A percentile compares a stretch with the other conserved stretches of the same genome.
Evolutionary conservation across 495 filamentous ascomycete genomes (phyloP).

Genomic region (Penicillium samsonianum): DNA sequence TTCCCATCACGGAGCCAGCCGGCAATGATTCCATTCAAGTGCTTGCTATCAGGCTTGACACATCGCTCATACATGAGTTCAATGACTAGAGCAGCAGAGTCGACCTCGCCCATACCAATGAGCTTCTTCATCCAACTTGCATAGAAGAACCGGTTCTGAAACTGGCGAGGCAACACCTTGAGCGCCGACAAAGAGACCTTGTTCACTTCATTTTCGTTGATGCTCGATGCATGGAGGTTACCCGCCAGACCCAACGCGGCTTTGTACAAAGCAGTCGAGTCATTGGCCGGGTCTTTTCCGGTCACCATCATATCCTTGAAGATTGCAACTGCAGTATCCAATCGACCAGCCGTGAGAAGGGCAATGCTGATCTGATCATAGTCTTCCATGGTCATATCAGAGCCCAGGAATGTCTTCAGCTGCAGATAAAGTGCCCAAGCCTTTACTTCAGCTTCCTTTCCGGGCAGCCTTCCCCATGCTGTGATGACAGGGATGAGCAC

Average conservation of each 20-base stretch:
- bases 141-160: constrained; percentile 77
- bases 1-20: constrained; percentile 68
- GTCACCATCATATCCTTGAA: constrained; percentile 87
- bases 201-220: constrained; percentile 49
- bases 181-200: constrained; percentile 53
- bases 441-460: constrained; percentile 47
- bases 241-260: constrained; percentile 45
- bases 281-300: constrained; percentile 49
- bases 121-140: constrained; percentile 81
- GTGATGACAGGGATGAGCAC: constrained; percentile 67
- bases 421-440: constrained; percentile 69
- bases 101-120: constrained; percentile 68
- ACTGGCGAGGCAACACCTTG: constrained; percentile 57
- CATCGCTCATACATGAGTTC: constrained; percentile 66
- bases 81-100: constrained; percentile 67
- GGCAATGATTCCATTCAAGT: constrained; percentile 74
- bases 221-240: constrained; percentile 49
- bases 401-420: constrained; percentile 58
- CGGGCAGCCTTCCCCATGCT: constrained; percentile 38
- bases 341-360: constrained; percentile 59
- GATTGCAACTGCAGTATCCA: constrained; percentile 65
- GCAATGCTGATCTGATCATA: constrained; percentile 68
- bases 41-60: constrained; percentile 63
- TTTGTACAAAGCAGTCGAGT: constrained; percentile 52
- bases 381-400: constrained; percentile 68